Percentiles rank a stretch among this genome's conserved stretches.
phyloP scores from a whole-genome alignment of 2,329 filamentous ascomycete genomes.

The Colletotrichum limetticola region DNA sequence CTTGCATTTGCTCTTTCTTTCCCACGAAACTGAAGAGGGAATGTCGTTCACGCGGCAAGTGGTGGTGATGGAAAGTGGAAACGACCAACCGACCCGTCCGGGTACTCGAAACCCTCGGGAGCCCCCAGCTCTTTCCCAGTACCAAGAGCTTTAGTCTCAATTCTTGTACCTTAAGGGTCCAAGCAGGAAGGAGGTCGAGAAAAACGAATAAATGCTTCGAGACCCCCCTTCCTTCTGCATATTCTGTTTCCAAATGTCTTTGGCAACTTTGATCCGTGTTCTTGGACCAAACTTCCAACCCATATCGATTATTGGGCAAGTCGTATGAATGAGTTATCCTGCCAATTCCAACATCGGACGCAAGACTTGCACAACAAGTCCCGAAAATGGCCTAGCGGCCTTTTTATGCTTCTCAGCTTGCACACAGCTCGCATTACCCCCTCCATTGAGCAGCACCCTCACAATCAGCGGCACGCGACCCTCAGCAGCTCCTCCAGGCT shows the following conservation, averaged over 20 bases:
- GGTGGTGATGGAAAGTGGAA: neutral
- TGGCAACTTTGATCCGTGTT: neutral
- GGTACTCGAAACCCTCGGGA: neutral
- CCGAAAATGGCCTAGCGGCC: constrained; percentile 11
- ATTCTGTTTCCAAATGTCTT: neutral
- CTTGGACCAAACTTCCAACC: neutral
- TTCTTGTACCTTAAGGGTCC: neutral
- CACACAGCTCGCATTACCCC: neutral
- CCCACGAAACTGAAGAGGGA: too few species aligned
- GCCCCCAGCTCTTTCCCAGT: neutral
- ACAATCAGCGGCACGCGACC: neutral
- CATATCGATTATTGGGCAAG: neutral
- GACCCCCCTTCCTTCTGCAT: neutral
- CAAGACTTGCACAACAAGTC: neutral
- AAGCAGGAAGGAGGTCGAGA: neutral
- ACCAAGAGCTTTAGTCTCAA: neutral
- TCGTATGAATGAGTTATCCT: neutral
- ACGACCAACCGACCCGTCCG: neutral
- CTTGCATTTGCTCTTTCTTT: neutral
- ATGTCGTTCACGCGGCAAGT: neutral
- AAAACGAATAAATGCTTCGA: neutral
- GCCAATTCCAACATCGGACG: neutral
- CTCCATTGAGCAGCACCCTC: neutral
- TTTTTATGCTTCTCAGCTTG: neutral
- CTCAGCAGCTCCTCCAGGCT: neutral